Conservation (phyloP, 1,284 basidiomycete species). For the Trametes hirsuta region DNA sequence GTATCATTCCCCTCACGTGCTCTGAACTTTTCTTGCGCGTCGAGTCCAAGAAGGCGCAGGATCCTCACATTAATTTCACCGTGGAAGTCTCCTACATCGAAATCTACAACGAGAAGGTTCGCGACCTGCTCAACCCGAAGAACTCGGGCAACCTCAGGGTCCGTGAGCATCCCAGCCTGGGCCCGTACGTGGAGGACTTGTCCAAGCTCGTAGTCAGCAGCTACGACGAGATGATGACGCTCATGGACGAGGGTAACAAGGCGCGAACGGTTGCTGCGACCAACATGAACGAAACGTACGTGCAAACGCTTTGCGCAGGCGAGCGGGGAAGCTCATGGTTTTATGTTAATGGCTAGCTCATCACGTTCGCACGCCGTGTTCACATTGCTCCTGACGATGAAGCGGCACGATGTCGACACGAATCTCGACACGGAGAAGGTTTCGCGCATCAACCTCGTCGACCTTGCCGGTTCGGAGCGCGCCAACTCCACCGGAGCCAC, state of each 20-base stretch:
- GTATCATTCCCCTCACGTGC: conserved; percentile 96
- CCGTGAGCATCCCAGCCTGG: conserved; percentile 92
- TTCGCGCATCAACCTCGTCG: conserved; percentile 92
- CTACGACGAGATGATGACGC: conserved; percentile 95
- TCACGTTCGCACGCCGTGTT: conserved; percentile 98
- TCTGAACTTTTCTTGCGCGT: conserved; percentile 90
- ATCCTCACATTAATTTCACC: conserved; percentile 79
- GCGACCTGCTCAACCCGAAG: conserved; percentile 96
- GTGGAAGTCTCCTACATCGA: conserved; percentile 99
- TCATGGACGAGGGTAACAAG: conserved; percentile 99
- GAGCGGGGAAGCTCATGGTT: not conserved
- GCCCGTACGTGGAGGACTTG: conserved; percentile 97
- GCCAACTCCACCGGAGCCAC: conserved; percentile 98
- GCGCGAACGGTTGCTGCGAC: conserved; percentile 97
- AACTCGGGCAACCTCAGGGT: conserved; percentile 96
- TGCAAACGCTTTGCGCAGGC: conserved; percentile 11
- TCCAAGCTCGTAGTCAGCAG: conserved; percentile 91
- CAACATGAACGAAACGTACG: conserved; percentile 98
- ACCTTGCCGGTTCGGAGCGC: conserved; percentile 96
- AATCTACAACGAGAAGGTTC: conserved; percentile 99
- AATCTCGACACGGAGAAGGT: conserved; percentile 95
- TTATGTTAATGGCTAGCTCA: conserved; percentile 52
- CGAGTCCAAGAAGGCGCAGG: conserved; percentile 61
- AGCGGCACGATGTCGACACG: conserved; percentile 79
- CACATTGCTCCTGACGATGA: conserved; percentile 92